Conservation (phyloP, 2,329 filamentous ascomycete species). For the Aspergillus melleus region DNA sequence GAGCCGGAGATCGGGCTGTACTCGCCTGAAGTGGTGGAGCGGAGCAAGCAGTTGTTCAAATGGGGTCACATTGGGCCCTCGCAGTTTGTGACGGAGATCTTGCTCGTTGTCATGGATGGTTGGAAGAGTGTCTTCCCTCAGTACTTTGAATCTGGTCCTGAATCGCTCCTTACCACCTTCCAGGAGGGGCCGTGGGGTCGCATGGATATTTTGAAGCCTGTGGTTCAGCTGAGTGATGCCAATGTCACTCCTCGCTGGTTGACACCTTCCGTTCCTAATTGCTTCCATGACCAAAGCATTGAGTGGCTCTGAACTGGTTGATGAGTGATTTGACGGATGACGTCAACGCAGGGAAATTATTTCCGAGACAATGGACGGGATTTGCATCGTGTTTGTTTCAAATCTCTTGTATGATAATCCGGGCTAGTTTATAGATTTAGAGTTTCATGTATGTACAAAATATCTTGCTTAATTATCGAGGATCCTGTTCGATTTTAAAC, state of each 20-base stretch:
- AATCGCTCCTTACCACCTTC: conserved; percentile 11
- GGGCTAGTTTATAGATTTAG: neutral
- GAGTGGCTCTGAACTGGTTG: conserved; percentile 6
- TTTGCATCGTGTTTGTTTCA: no score
- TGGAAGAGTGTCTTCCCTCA: conserved; percentile 20
- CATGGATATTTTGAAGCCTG: conserved; percentile 12
- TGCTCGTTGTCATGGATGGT: conserved; percentile 24
- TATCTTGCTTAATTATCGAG: no score
- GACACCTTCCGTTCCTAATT: conserved; percentile 13
- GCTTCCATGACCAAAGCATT: conserved; percentile 11
- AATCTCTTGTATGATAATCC: neutral
- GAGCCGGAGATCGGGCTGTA: conserved; percentile 36
- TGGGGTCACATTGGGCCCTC: conserved; percentile 14
- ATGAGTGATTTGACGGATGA: neutral
- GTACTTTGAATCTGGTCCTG: conserved; percentile 7
- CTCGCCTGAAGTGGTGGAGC: conserved; percentile 22
- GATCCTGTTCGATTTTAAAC: no score
- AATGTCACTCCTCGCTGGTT: conserved; percentile 10
- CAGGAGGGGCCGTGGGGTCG: conserved; percentile 10
- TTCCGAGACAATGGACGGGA: no score
- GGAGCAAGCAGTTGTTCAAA: conserved; percentile 14
- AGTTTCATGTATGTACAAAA: no score
- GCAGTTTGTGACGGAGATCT: conserved; percentile 26
- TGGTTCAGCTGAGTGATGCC: conserved; percentile 10
- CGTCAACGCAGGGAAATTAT: no score